Percentiles rank a stretch among this genome's conserved stretches.
These are phyloP conservation scores for Geosmithia morbida DNA, from an alignment of 2,329 filamentous ascomycete species.

Conservation along the genomic window DNA sequence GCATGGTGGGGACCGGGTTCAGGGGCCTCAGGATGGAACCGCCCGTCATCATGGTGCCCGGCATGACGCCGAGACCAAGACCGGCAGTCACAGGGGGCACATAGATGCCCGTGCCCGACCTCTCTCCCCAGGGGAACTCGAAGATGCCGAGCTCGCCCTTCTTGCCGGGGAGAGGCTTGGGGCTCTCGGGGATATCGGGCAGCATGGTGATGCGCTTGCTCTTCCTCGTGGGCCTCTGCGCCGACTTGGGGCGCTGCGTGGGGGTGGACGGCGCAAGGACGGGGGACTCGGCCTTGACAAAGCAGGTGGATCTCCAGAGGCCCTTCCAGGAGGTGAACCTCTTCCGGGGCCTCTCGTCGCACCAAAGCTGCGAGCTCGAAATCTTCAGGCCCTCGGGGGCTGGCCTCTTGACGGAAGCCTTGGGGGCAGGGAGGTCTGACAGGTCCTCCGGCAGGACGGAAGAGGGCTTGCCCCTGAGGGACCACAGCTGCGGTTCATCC, in stretches of 20 bases:
- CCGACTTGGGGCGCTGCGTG: neutral
- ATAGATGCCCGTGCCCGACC: conserved; percentile 35
- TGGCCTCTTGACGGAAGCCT: neutral
- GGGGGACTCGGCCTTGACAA: neutral
- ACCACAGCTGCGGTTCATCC: conserved; percentile 1
- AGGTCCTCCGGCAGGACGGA: neutral
- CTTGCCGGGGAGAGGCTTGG: conserved; percentile 42
- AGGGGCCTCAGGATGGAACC: conserved; percentile 8
- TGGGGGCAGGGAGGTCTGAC: neutral
- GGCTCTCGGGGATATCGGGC: conserved; percentile 49
- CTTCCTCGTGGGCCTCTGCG: conserved; percentile 19
- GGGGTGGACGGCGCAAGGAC: conserved; percentile 1
- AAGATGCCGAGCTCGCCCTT: conserved; percentile 48
- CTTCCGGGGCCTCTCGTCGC: neutral
- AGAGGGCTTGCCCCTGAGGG: neutral
- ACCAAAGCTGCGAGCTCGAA: neutral
- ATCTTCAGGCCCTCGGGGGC: neutral
- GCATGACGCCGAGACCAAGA: conserved; percentile 29
- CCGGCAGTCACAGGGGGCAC: conserved; percentile 24
- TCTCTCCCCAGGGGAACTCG: conserved; percentile 52
- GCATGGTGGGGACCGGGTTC: conserved; percentile 1
- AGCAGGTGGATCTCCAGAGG: neutral
- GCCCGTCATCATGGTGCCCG: conserved; percentile 29
- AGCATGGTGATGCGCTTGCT: conserved; percentile 43
- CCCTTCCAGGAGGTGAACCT: neutral